Evolutionary conservation across 73 alveolate genomes (phyloP), one percentile per base, ranked within the genome.

Genomic region (Paramecium pentaurelia): DNA sequence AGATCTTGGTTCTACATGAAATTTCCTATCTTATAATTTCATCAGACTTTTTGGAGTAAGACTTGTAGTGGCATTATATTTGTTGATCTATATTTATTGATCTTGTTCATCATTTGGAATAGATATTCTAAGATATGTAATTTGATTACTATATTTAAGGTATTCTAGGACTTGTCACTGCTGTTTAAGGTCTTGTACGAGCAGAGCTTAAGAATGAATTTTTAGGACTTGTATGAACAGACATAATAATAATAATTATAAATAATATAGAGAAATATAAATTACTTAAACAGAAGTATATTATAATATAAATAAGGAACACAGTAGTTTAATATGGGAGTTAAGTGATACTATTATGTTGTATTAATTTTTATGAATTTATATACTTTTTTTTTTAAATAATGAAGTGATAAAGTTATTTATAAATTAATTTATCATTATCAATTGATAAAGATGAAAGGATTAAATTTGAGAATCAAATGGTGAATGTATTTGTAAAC

Each of bases 171-270:
- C 84, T 42, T 18, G 91, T 80, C 28, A 80, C 28, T 22, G 91
- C 91, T 27, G 91, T 80, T 80, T 80, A 27, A 2, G 91, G 91
- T 49, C 91, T 40, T 25, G 91, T 80, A 1, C 44, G 47, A 45
- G 77, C 22, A n/a, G 77, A 16, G 22, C 84, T 64, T 32, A 64
- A 64, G 12, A 64, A 28, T 8, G 84, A 64, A 9, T 34, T 64
- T 34, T 64, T 64, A 28, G 42, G 42, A 64, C 84, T 64, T 64
- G 20, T 64, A 64, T 64, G 84, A 64, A 64, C 84, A 64, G 84
- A 64, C 84, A 64, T 64, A 28, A 28, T 64, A 25, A 54, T 18
- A 54, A n/a, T 54, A 54, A 34, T 18, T 54, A 54, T 54, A 18
- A 54, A 54, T n/a, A 54, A 54, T 54, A 54, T 14, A 16, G 25